Evolutionary conservation across 2,329 filamentous ascomycete genomes (phyloP), one percentile per base, ranked within the genome.

Genomic region (Cytospora piceae): DNA sequence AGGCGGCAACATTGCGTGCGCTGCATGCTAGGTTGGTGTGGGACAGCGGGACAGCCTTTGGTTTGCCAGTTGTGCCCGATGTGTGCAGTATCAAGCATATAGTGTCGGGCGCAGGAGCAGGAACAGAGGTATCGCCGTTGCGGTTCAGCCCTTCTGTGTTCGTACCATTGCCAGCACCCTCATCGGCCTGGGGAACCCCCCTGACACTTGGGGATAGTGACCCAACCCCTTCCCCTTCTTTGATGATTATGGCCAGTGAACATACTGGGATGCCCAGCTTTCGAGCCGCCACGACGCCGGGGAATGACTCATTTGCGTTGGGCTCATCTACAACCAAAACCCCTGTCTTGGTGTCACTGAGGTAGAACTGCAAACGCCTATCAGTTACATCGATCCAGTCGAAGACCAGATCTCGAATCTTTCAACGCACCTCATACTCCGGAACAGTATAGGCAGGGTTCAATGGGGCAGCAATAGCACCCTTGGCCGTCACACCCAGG

Each of bases 181-280:
- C 22, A n/a, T 24, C 46, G 46, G n/a, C n/a, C 5, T 24, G n/a
- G n/a, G 11, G n/a, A 14, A 49, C n/a, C n/a, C 9, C n/a, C 46
- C 24, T 49, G 46, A 49, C 9, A 8, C 9, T 22, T 8, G n/a
- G 46, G 9, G n/a, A 49, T 9, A 49, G 17, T 24, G n/a, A 24
- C 11, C 9, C 56, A 83, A 72, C 17, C 82, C 61, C 61, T 76
- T 73, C 70, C 81, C 78, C 65, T 73, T 73, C 11, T 69, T 69
- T 49, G 46, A 24, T 70, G 77, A 77, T 15, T 78, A 79, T 72
- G 78, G 74, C 29, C 94, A 80, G 74, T 89, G 89, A 94, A 76
- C 90, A 93, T 79, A 96, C 93, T 31, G 92, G 92, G 73, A 96
- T 88, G n/a, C 91, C 92, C 80, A 92, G 94, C 80, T 89, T 92